Evolutionary conservation across 1,139 yeast genomes (phyloP).

Genomic region (Wickerhamomyces sp.): DNA sequence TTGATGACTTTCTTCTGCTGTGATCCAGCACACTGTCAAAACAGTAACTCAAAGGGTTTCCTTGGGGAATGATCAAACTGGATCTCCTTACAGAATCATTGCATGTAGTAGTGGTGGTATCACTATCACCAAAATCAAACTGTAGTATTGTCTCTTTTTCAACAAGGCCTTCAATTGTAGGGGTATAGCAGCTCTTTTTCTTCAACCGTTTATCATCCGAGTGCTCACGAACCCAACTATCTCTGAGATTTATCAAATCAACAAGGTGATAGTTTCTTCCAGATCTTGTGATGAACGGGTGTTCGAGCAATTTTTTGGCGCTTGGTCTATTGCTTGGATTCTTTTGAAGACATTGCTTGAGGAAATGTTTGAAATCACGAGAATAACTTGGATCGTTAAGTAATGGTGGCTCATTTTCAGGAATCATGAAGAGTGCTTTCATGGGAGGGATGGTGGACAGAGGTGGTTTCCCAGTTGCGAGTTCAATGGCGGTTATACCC

Average conservation of each 20-base stretch:
- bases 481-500: constrained; percentile 85
- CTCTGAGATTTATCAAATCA: constrained; percentile 24
- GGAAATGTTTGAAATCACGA: constrained; percentile 53
- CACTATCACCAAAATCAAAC: constrained; percentile 21
- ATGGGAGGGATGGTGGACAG: constrained; percentile 68
- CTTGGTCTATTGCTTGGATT: constrained; percentile 55
- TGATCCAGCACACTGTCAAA: background rate
- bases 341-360: constrained; percentile 57
- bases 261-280: constrained; percentile 30
- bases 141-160: constrained; percentile 2
- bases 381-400: constrained; percentile 38
- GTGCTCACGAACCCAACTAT: constrained; percentile 15
- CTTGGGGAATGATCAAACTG: constrained; percentile 17
- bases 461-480: constrained; percentile 84
- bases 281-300: constrained; percentile 49
- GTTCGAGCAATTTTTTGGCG: constrained; percentile 55
- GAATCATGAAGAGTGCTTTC: constrained; percentile 65
- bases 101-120: constrained; percentile 2
- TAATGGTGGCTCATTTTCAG: constrained; percentile 46
- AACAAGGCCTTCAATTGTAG: constrained; percentile 9
- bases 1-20: constrained; percentile 2
- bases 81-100: no score
- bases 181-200: constrained; percentile 11
- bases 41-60: constrained; percentile 12
- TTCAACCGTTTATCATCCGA: constrained; percentile 8